phyloP scores from a whole-genome alignment of 495 filamentous ascomycete species.

The Penicillium salamii region DNA sequence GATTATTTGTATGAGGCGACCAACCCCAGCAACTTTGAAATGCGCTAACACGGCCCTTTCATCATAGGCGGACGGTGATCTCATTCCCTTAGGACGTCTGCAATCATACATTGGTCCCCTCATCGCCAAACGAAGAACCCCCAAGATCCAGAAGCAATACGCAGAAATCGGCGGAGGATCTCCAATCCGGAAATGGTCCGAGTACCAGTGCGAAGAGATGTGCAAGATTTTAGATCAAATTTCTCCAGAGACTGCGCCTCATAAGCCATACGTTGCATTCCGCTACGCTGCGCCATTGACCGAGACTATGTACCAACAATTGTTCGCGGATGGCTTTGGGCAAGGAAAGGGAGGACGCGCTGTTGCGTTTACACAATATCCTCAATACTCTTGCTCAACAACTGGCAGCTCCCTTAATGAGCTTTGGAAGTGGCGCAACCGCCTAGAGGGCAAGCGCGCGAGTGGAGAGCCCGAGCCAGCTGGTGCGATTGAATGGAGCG shows the following conservation, averaged over 20 bases:
- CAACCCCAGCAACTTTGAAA: not conserved
- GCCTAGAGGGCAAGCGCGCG: constrained; percentile 73
- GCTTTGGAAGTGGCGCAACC: constrained; percentile 91
- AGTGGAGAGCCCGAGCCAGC: constrained; percentile 45
- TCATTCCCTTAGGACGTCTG: constrained; percentile 93
- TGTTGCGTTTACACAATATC: constrained; percentile 97
- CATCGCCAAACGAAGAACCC: constrained; percentile 81
- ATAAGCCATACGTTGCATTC: constrained; percentile 99
- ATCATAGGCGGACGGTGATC: constrained; percentile 77
- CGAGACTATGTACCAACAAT: constrained; percentile 79
- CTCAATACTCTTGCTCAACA: constrained; percentile 98
- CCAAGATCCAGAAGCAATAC: constrained; percentile 96
- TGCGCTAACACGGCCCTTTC: not conserved
- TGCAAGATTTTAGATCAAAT: constrained; percentile 91
- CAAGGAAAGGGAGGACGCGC: constrained; percentile 82
- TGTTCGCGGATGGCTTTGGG: constrained; percentile 87
- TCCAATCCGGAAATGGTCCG: constrained; percentile 96
- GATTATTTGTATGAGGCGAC: constrained; percentile 71
- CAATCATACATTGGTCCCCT: constrained; percentile 88
- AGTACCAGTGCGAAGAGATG: constrained; percentile 88
- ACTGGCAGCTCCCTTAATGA: constrained; percentile 96
- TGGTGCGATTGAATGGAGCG: constrained; percentile 89
- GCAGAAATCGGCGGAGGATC: constrained; percentile 93
- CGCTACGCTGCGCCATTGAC: constrained; percentile 93
- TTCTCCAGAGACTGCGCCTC: constrained; percentile 89